Evolutionary conservation across 2,329 filamentous ascomycete species (phyloP), one percentile per base, ranked within the genome.

Genomic region (Trichophyton benhamiae): DNA sequence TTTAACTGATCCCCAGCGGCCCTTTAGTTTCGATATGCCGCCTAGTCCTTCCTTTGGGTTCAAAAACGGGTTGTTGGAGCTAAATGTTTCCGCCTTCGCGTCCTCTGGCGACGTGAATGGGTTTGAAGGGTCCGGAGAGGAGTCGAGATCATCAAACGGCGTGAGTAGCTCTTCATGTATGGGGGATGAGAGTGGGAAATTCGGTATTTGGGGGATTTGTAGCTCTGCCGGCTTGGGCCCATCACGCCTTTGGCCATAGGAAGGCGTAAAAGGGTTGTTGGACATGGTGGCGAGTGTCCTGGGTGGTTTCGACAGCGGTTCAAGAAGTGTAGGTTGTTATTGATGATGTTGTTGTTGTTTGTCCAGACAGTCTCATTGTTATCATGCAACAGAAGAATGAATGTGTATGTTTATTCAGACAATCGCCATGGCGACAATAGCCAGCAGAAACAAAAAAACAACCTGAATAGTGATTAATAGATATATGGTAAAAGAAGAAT

Each of bases 181-280:
- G 0, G 75, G 75, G 9, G 75, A 77, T 1, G 75, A 76, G 17
- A 77, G 65, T 11, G 75, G 75, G 55, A 77, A 77, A 17, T 66
- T 72, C 20, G 73, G 74, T 15, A 70, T 63, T 8, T 70, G 72
- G 42, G 66, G 70, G 17, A 74, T 67, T 17, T 38, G 38, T 41
- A 58, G 33, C 25, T 44, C 15, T 7, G 38, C 33, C 3, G 55
- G 53, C 20, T 33, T 60, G 5, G 48, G 33, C 22, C 22, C 46
- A 13, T 60, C 41, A 30, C 49, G 49, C 22, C 27, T n/a, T 25
- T 53, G 49, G 49, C 22, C 22, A 3, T 33, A 33, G 8, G 42
- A 36, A 15, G 58, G 9, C n/a, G 58, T 60, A 38, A 60, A 60
- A n/a, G 58, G 58, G 15, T 60, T 60, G 20, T 44, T 38, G 22